phyloP scores from a whole-genome alignment of 2,329 filamentous ascomycete genomes.

The Trichoderma sp. region DNA sequence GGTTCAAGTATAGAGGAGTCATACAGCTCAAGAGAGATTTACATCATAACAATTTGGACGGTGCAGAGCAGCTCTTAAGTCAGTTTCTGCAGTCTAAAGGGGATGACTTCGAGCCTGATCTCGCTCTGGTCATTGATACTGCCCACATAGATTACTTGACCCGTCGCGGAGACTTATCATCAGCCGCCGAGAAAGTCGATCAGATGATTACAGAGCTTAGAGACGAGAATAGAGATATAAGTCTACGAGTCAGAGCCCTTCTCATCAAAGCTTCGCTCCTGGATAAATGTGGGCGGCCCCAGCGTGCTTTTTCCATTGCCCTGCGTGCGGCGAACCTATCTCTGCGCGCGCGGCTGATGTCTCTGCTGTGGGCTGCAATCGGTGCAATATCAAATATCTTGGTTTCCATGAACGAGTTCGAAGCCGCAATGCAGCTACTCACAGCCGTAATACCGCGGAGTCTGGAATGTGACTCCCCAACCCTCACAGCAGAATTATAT shows the following conservation, averaged over 20 bases:
- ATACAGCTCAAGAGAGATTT: slow-evolving; percentile 68
- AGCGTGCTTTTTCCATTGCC: slow-evolving; percentile 76
- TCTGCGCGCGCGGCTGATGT: slow-evolving; percentile 69
- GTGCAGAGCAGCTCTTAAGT: slow-evolving; percentile 54
- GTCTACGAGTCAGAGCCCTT: slow-evolving; percentile 71
- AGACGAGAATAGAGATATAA: slow-evolving; percentile 57
- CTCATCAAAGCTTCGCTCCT: slow-evolving; percentile 74
- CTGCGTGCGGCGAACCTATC: slow-evolving; percentile 76
- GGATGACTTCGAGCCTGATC: slow-evolving; percentile 57
- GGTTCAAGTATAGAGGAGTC: slow-evolving; percentile 68
- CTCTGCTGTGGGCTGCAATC: slow-evolving; percentile 73
- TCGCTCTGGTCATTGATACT: slow-evolving; percentile 55
- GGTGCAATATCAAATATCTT: slow-evolving; percentile 70
- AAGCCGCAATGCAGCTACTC: slow-evolving; percentile 66
- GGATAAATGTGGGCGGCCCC: slow-evolving; percentile 67
- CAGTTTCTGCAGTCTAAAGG: slow-evolving; percentile 57
- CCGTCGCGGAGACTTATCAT: slow-evolving; percentile 52
- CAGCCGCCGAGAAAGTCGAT: slow-evolving; percentile 55
- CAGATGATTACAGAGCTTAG: slow-evolving; percentile 47
- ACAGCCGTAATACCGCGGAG: slow-evolving; percentile 74
- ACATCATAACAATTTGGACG: slow-evolving; percentile 57
- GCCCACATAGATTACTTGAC: slow-evolving; percentile 57
- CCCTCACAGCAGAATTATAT: slow-evolving; percentile 69
- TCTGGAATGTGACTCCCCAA: slow-evolving; percentile 69
- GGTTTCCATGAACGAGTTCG: slow-evolving; percentile 70